Evolutionary conservation across 108 stramenopile species (phyloP).

Genomic region (Epipyxis sp.): DNA sequence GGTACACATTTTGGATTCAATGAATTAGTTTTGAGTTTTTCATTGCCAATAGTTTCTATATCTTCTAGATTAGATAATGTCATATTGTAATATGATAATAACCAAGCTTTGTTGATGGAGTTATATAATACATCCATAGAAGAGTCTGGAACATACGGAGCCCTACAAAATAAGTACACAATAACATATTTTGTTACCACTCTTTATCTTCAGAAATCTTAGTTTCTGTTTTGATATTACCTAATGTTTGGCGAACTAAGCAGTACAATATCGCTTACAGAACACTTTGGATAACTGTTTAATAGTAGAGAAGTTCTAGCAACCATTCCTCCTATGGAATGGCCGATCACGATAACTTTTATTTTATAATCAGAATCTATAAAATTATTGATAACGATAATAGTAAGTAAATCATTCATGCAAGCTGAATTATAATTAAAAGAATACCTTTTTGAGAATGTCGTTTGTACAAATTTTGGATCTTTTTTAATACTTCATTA

Average conservation of each 20-base stretch:
- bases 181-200: neutral
- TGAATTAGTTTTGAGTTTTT: neutral
- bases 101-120: constrained; percentile 11
- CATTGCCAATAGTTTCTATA: neutral
- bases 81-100: neutral
- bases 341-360: constrained; percentile 1
- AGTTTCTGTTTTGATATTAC: too few relatives aligned
- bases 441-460: neutral
- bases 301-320: constrained; percentile 7
- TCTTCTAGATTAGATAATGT: neutral
- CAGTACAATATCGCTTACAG: constrained; percentile 7
- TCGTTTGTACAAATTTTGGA: neutral
- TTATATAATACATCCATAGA: neutral
- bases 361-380: neutral
- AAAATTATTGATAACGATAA: too few relatives aligned
- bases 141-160: neutral
- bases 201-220: too few relatives aligned
- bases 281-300: constrained; percentile 3
- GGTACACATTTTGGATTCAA: neutral
- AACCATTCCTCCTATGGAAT: constrained; percentile 23
- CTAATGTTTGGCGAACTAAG: constrained; percentile 5
- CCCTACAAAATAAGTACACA: neutral
- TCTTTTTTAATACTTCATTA: neutral
- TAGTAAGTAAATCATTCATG: too few relatives aligned
- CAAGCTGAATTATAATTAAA: neutral